These are phyloP conservation scores for Scleroderma bovista DNA, from an alignment of 768 basidiomycete genomes.

Conservation along the genomic window DNA sequence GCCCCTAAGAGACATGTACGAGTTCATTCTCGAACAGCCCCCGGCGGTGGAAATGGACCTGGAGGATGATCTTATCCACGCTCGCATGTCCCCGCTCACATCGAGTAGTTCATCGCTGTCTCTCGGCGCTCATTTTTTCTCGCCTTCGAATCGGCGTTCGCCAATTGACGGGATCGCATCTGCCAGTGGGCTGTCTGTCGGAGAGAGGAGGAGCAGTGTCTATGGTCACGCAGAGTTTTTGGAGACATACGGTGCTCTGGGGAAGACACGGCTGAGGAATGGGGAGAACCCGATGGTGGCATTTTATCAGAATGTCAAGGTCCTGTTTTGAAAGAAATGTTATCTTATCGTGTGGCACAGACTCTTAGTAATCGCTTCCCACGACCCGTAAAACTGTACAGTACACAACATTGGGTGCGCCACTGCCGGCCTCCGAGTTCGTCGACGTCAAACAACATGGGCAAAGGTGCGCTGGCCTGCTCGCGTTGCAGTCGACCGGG, in stretches of 20 bases:
- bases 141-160: constrained; percentile 45
- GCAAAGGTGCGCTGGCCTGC: constrained; percentile 49
- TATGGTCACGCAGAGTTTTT: constrained; percentile 88
- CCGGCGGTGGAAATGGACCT: constrained; percentile 17
- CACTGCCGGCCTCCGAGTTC: constrained; percentile 25
- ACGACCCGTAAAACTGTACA: constrained; percentile 44
- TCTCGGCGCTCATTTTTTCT: constrained; percentile 65
- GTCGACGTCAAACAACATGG: constrained; percentile 61
- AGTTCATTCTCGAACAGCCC: constrained; percentile 67
- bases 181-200: constrained; percentile 72
- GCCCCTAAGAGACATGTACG: constrained; percentile 84
- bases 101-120: constrained; percentile 44
- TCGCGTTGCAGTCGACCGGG: not conserved
- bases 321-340: constrained; percentile 82
- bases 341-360: no score
- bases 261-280: constrained; percentile 62
- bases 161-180: constrained; percentile 69
- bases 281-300: constrained; percentile 88
- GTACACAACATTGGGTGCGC: constrained; percentile 25
- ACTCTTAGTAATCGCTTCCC: constrained; percentile 22
- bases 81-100: constrained; percentile 49
- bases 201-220: constrained; percentile 76
- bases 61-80: constrained; percentile 14
- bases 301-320: constrained; percentile 91
- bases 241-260: constrained; percentile 74